Conservation (phyloP, 1,284 basidiomycete species). For the Sporisorium sorghi region DNA sequence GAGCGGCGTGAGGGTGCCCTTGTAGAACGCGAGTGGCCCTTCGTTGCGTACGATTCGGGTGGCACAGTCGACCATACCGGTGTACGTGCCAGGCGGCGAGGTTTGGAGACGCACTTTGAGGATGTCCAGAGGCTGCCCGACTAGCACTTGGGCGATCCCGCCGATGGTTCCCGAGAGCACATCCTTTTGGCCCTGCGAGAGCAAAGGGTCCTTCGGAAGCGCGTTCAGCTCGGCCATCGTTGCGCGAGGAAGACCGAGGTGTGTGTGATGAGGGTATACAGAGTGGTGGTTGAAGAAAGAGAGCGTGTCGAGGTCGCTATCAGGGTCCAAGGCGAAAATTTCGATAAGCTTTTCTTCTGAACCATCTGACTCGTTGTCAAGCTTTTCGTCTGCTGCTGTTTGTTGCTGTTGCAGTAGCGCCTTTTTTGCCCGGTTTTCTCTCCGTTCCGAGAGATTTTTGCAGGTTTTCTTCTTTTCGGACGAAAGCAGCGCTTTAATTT, state of each 20-base stretch:
- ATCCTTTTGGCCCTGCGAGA: constrained; percentile 53
- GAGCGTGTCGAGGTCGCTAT: neutral
- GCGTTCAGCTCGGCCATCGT: constrained; percentile 41
- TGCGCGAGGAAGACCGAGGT: neutral
- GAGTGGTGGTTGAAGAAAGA: neutral
- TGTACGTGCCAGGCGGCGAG: constrained; percentile 86
- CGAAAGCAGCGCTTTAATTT: constrained; percentile 8
- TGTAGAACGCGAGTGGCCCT: constrained; percentile 94
- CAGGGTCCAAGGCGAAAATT: neutral
- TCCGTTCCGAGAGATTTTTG: neutral
- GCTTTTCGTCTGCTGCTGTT: neutral
- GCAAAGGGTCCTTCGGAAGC: constrained; percentile 38
- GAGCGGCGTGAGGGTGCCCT: constrained; percentile 93
- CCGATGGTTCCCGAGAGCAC: constrained; percentile 74
- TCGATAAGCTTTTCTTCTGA: neutral
- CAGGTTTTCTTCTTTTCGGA: constrained; percentile 16
- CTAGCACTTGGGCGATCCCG: constrained; percentile 89
- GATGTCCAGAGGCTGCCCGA: constrained; percentile 95
- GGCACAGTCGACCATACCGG: constrained; percentile 88
- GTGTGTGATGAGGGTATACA: neutral
- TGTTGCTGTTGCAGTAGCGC: no score
- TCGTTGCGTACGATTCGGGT: constrained; percentile 87
- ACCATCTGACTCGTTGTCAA: neutral
- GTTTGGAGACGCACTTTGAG: constrained; percentile 97
- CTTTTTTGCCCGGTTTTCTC: constrained; percentile 9